phyloP scores from a whole-genome alignment of 148 eudicot genomes.

The Rhododendron griersonianum region DNA sequence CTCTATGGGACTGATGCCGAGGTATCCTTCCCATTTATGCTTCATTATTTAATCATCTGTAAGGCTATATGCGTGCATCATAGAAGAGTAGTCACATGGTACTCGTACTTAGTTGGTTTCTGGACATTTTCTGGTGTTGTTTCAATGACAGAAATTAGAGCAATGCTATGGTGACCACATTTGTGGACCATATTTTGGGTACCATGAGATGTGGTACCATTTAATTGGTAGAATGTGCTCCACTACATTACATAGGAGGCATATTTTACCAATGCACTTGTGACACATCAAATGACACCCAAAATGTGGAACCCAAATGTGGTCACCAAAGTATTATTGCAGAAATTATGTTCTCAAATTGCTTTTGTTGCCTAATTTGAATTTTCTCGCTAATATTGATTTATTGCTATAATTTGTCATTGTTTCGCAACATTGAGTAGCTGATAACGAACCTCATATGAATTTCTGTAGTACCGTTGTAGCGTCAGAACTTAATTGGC shows the following conservation, averaged over 20 bases:
- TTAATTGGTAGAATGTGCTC: neutral
- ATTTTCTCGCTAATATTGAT: neutral
- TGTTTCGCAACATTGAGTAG: neutral
- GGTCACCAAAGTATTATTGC: neutral
- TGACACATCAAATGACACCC: neutral
- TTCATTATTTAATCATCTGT: neutral
- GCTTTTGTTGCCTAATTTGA: neutral
- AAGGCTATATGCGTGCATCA: neutral
- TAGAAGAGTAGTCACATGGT: neutral
- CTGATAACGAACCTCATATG: neutral
- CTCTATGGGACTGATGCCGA: slow-evolving; percentile 14
- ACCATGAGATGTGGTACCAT: neutral
- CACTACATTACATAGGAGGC: neutral
- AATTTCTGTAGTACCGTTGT: neutral
- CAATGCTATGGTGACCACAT: neutral
- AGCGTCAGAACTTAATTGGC: neutral
- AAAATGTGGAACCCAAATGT: no score
- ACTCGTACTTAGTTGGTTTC: neutral
- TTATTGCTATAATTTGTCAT: neutral
- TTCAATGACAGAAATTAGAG: neutral
- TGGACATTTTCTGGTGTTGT: neutral
- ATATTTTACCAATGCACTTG: neutral
- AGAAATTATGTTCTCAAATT: neutral
- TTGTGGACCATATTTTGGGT: neutral
- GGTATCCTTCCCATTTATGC: slow-evolving; percentile 11